A percentile compares a stretch with the other conserved stretches of the same genome.
These are phyloP conservation scores for Brassica hybrid DNA, from an alignment of 441 rosid genomes.

Conservation along the genomic window DNA sequence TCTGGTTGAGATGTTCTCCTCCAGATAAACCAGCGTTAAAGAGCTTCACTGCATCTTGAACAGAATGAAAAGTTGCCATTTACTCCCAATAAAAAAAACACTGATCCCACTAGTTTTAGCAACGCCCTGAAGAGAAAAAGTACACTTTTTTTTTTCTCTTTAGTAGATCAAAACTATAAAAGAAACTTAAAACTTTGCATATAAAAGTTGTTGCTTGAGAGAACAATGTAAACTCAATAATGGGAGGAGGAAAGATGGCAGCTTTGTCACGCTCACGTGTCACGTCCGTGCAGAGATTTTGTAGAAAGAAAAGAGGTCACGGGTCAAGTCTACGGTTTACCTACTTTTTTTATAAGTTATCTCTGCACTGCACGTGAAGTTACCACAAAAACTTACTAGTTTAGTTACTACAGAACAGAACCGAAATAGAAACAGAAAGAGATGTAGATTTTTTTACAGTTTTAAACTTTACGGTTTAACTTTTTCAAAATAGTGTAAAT, in stretches of 20 bases:
- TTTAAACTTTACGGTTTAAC: neutral
- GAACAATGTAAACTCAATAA: constrained; percentile 13
- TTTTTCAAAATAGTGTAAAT: neutral
- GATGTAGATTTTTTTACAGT: neutral
- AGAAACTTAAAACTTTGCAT: neutral
- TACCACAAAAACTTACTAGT: neutral
- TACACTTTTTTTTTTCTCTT: neutral
- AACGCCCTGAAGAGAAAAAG: constrained; percentile 23
- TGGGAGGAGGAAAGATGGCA: constrained; percentile 30
- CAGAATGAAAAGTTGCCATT: constrained; percentile 70
- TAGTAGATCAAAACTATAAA: neutral
- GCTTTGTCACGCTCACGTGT: constrained; percentile 38
- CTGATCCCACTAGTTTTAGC: constrained; percentile 13
- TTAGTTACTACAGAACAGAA: constrained; percentile 16
- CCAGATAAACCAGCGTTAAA: constrained; percentile 79
- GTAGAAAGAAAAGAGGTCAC: constrained; percentile 17
- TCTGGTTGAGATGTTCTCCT: constrained; percentile 61
- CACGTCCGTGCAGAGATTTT: constrained; percentile 32
- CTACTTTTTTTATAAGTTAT: neutral
- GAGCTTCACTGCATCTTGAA: constrained; percentile 85
- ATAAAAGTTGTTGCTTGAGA: constrained; percentile 8
- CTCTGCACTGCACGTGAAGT: constrained; percentile 32
- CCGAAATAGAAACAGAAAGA: neutral
- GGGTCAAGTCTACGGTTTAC: constrained; percentile 10
- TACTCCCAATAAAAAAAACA: neutral